Conservation (phyloP, 1,139 yeast species). For the Hyphopichia burtonii region DNA sequence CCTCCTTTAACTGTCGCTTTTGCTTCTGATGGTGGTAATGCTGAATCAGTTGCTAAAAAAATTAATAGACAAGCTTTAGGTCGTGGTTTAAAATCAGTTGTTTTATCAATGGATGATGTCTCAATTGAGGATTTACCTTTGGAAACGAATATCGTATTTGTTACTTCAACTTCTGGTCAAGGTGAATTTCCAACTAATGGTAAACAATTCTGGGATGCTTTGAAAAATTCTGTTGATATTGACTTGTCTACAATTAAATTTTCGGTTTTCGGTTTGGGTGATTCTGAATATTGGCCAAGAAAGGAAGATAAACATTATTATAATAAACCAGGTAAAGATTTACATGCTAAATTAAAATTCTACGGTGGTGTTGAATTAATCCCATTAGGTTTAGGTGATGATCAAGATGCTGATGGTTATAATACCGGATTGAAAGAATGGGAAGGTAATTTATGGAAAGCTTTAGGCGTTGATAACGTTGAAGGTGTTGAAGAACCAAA, state of each 20-base stretch:
- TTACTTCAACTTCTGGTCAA: constrained; percentile 93
- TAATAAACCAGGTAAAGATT: constrained; percentile 86
- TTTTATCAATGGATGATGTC: constrained; percentile 81
- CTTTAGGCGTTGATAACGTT: constrained; percentile 81
- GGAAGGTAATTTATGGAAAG: constrained; percentile 85
- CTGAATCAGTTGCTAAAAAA: constrained; percentile 79
- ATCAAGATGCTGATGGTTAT: constrained; percentile 95
- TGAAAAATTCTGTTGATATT: constrained; percentile 67
- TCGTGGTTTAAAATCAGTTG: constrained; percentile 79
- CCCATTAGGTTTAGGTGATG: constrained; percentile 89
- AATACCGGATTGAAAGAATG: constrained; percentile 85
- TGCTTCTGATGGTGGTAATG: constrained; percentile 96
- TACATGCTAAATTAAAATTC: constrained; percentile 59
- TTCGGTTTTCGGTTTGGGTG: constrained; percentile 90
- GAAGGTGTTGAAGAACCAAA: constrained; percentile 93
- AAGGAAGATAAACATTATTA: constrained; percentile 92
- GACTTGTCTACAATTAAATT: constrained; percentile 70
- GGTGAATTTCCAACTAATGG: constrained; percentile 98
- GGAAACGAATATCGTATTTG: constrained; percentile 79
- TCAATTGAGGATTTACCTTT: constrained; percentile 76
- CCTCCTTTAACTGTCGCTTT: constrained; percentile 89
- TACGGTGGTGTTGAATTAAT: constrained; percentile 74
- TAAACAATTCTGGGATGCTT: constrained; percentile 82
- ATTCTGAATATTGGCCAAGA: constrained; percentile 95
- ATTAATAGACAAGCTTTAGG: constrained; percentile 81